phyloP scores from a whole-genome alignment of 139 green algal genomes.

The Gonium pectorale region DNA sequence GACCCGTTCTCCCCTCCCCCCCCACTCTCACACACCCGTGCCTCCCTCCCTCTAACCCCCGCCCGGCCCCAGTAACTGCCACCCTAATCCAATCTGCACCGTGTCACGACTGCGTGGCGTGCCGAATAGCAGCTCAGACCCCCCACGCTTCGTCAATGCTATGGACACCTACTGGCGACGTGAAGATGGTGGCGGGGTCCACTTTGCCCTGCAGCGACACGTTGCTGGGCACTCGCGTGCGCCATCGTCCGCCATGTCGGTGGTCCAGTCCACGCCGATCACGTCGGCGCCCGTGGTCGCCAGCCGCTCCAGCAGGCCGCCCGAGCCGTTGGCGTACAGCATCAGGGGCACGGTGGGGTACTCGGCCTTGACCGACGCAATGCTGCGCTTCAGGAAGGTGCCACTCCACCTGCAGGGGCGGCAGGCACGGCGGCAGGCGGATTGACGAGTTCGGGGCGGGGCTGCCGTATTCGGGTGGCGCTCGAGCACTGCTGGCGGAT shows the following conservation, averaged over 20 bases:
- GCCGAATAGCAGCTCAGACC: no score
- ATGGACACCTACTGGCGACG: slow-evolving; percentile 46
- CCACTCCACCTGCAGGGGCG: slow-evolving; percentile 75
- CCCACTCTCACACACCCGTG: no score
- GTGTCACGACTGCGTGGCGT: no score
- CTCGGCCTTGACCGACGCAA: slow-evolving; percentile 78
- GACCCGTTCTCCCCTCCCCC: no score
- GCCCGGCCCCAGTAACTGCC: no score
- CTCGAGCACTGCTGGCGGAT: no score
- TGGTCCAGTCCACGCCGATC: slow-evolving; percentile 96
- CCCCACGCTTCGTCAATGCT: no score
- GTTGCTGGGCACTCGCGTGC: slow-evolving; percentile 77
- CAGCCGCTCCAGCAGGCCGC: slow-evolving; percentile 95
- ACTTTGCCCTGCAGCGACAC: slow-evolving; percentile 95
- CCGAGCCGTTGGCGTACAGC: slow-evolving; percentile 96
- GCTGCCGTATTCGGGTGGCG: no score
- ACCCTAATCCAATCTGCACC: no score
- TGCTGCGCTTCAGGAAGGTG: slow-evolving; percentile 93
- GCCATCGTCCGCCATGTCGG: slow-evolving; percentile 96
- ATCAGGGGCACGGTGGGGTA: slow-evolving; percentile 90
- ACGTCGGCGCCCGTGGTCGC: slow-evolving; percentile 56
- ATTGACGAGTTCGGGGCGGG: no score
- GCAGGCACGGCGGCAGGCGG: no score
- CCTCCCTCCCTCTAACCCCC: no score
- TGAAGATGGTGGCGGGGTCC: slow-evolving; percentile 94